Evolutionary conservation across 202 grass and related monocot species (phyloP), one percentile per base, ranked within the genome.

Genomic region (Musa balbisiana): DNA sequence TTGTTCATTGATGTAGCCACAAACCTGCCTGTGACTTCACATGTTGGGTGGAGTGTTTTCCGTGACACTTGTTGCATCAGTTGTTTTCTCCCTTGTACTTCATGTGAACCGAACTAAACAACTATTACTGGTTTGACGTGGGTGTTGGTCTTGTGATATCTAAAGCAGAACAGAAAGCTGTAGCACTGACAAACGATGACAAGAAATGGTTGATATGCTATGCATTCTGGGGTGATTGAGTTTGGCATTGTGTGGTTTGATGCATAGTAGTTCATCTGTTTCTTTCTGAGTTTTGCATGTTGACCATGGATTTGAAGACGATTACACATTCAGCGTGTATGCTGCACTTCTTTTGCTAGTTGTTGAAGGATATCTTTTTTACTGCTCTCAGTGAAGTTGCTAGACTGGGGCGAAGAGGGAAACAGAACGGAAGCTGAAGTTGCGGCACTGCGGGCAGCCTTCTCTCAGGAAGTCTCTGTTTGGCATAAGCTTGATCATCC

Each of bases 401-500:
- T 99, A 78, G 96, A 99, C 62, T 99, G 96, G 96, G 96, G 96
- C 19, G 91, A 99, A 85, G 96, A 99, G 74, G 96, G 84, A 75
- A 83, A 90, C 76, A 89, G 91, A 76, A 86, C 87, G 74, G 91
- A 99, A 77, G 87, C 88, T 73, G 96, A 99, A 84, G 84, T 95
- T 78, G 14, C 76, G 52, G 84, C 83, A 87, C 73, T 95, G 33
- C 84, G 89, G 85, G 73, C 87, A 76, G 96, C 89, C 8, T 99
- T 99, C 82, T 83, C 89, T 62, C 96, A 95, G 67, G 96, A 99
- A 74, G 96, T 99, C 14, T 83, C 84, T 80, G 96, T 99, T 64
- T 99, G 96, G 96, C 87, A 99, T 84, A 95, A 92, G 76, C 91
- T 99, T 69, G 91, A 99, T 82, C 89, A 99, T 83, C 91, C 96